Evolutionary conservation across 2,329 filamentous ascomycete genomes (phyloP), one percentile per base, ranked within the genome.

Genomic region (Elsinoe batatas): DNA sequence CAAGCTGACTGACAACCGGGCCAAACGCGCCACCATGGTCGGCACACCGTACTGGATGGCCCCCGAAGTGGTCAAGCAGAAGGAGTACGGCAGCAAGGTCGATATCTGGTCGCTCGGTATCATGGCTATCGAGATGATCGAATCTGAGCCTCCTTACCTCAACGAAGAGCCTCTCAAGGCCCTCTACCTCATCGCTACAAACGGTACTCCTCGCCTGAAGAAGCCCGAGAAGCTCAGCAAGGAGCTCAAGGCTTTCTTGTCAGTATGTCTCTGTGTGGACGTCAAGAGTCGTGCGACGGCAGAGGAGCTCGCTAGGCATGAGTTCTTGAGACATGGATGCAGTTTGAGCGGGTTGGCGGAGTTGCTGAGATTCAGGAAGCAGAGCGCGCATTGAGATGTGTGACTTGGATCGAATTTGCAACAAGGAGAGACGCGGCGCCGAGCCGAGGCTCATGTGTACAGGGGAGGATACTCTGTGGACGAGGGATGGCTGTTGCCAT

Each of bases 1-100:
- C 69, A 97, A 97, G 76, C 86, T 98, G 59, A 97, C 91, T 35
- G 93, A 97, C 69, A 85, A 90, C 61, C 95, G 95, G 74, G 93
- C 83, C 64, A 97, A 98, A 79, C 91, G 93, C 71, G 91, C 91
- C 42, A 98, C 93, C 57, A 97, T 98, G 93, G 93, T 98, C 56
- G 93, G 93, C 61, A 98, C 93, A 33, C 93, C 93, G 13, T 98
- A 97, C 78, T 98, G 93, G 93, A 98, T 98, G 93, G 93, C 93
- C 7, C 93, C 93, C 36, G 93, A 98, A 72, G 93, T 98, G 43
- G 93, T 98, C 69, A 97, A 97, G 76, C 93, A 97, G 71, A 97
- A 97, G 76, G 91, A 96, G 72, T 98, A 98, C 67, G 93, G 91
- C 37, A 87, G 88, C 67, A 97, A 97, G 78, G 93, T 97, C 60